phyloP scores from a whole-genome alignment of 225 moss, liverwort and hornwort genomes.

The Anthoceros angustus region DNA sequence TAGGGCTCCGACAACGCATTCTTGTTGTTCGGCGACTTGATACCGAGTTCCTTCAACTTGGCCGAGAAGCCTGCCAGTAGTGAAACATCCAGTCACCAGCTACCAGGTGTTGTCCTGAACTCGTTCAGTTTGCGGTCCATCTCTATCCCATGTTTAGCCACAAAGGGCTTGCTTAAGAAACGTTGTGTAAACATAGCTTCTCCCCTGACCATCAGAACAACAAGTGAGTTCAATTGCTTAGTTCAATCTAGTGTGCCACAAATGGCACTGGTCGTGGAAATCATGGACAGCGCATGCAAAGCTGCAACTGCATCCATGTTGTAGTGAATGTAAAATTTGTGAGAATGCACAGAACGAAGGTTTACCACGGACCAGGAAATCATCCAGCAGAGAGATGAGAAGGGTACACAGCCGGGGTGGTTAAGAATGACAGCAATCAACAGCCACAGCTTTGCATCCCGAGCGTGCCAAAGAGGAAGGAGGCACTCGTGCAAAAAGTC shows the following conservation, averaged over 20 bases:
- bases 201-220: slow-evolving; percentile 35
- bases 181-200: slow-evolving; percentile 49
- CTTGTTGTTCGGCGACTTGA: slow-evolving; percentile 66
- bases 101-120: slow-evolving; percentile 38
- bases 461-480: no score
- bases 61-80: slow-evolving; percentile 67
- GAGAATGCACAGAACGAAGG: no score
- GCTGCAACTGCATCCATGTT: no score
- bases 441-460: no score
- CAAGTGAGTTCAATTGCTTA: neutral
- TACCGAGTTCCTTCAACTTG: slow-evolving; percentile 57
- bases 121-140: slow-evolving; percentile 72
- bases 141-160: slow-evolving; percentile 51
- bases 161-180: slow-evolving; percentile 52
- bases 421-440: no score
- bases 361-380: no score
- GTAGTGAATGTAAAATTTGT: no score
- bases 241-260: neutral
- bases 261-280: no score
- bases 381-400: no score
- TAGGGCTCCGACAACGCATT: slow-evolving; percentile 78
- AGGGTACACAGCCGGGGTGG: no score
- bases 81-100: slow-evolving; percentile 37
- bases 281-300: no score
- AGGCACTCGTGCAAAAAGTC: no score